These are phyloP conservation scores for Neophaeococcomyces mojaviensis DNA, from an alignment of 2,329 filamentous ascomycete genomes.

Conservation along the genomic window DNA sequence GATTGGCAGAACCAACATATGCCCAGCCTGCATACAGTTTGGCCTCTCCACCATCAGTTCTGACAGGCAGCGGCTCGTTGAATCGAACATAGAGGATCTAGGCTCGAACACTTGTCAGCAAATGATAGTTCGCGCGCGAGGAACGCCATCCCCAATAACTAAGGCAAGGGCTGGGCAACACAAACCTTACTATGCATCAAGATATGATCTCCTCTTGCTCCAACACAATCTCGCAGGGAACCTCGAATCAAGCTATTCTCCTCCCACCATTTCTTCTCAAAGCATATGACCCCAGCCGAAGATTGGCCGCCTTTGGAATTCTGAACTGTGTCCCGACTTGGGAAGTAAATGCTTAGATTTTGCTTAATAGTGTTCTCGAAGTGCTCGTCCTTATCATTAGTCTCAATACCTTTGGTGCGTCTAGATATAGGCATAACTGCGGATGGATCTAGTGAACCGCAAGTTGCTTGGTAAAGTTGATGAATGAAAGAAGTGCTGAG, in stretches of 20 bases:
- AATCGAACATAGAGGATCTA: constrained; percentile 10
- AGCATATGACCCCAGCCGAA: constrained; percentile 75
- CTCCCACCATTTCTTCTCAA: constrained; percentile 63
- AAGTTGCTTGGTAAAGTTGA: constrained; percentile 43
- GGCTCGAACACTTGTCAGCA: constrained; percentile 9
- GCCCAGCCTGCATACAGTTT: constrained; percentile 54
- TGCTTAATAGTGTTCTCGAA: constrained; percentile 31
- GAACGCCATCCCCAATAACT: too few species aligned
- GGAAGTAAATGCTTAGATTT: constrained; percentile 70
- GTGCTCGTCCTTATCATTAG: constrained; percentile 25
- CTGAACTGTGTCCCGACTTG: constrained; percentile 61
- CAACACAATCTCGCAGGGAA: constrained; percentile 68
- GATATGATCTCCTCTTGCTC: constrained; percentile 55
- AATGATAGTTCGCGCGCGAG: background rate
- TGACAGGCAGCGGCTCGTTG: constrained; percentile 12
- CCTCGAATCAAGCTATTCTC: constrained; percentile 62
- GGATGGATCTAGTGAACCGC: constrained; percentile 33
- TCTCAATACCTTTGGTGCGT: constrained; percentile 23
- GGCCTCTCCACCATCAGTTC: constrained; percentile 3
- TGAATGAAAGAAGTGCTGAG: constrained; percentile 43
- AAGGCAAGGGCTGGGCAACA: too few species aligned
- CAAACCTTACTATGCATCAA: constrained; percentile 84
- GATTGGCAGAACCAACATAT: constrained; percentile 84
- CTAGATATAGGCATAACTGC: too few species aligned
- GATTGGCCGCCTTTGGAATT: constrained; percentile 55